Evolutionary conservation across 306 rosid species (phyloP).

Genomic region (Prunus persica): Prunus_persica_NCBIv2 NC_034016.1:2174501-2175000

Average conservation of each 20-base stretch:
- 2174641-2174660: background rate
- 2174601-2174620: constrained; percentile 25
- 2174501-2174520: background rate
- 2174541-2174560: background rate
- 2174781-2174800: constrained; percentile 12
- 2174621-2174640: constrained; percentile 42
- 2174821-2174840: constrained; percentile 6
- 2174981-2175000: background rate
- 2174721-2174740: constrained; percentile 19
- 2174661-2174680: constrained; percentile 25
- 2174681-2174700: background rate
- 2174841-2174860: background rate
- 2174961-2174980: background rate
- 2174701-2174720: constrained; percentile 9
- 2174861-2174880: background rate
- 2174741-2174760: background rate
- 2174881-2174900: background rate
- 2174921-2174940: background rate
- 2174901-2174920: background rate
- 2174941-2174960: background rate
- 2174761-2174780: background rate
- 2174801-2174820: constrained; percentile 18
- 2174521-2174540: constrained; percentile 7
- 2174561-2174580: background rate
- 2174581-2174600: background rate